Evolutionary conservation across 164 flowering plant genomes (phyloP).

Genomic region (Aristolochia contorta): DNA sequence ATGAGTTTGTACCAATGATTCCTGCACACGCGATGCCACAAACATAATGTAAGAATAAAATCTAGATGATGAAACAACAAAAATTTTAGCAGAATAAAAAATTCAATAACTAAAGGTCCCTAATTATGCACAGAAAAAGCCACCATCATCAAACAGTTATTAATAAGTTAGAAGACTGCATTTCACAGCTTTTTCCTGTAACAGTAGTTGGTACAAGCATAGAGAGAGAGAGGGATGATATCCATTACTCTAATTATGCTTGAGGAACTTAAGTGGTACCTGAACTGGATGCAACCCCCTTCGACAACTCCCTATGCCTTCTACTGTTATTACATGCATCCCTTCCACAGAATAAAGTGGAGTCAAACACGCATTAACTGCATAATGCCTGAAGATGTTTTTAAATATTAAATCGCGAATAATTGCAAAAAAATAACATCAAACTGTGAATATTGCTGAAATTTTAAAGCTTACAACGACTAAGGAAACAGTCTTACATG

Average conservation of each 20-base stretch:
- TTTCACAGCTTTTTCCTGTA: too few relatives aligned
- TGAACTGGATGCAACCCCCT: slow-evolving; percentile 88
- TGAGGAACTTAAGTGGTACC: slow-evolving; percentile 24
- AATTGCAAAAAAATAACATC: neutral
- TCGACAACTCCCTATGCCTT: slow-evolving; percentile 72
- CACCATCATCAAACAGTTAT: too few relatives aligned
- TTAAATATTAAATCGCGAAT: neutral
- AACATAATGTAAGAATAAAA: neutral
- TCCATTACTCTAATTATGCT: too few relatives aligned
- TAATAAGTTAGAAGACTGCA: too few relatives aligned
- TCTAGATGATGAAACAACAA: neutral
- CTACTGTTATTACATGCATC: slow-evolving; percentile 94
- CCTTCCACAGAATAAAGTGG: slow-evolving; percentile 97
- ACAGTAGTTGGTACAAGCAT: too few relatives aligned
- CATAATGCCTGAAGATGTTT: slow-evolving; percentile 55
- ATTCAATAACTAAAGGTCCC: neutral
- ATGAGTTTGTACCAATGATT: slow-evolving; percentile 70
- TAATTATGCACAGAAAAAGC: too few relatives aligned
- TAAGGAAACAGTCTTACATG: slow-evolving; percentile 44
- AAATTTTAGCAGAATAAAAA: neutral
- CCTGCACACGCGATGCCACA: slow-evolving; percentile 26
- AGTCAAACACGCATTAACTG: slow-evolving; percentile 94
- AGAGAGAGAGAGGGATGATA: too few relatives aligned
- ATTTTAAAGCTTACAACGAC: too few relatives aligned
- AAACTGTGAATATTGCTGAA: neutral